Percentiles rank a stretch among this genome's conserved stretches.
These are phyloP conservation scores for Diplodia intermedia DNA, from an alignment of 2,329 filamentous ascomycete genomes.

Conservation along the genomic window DNA sequence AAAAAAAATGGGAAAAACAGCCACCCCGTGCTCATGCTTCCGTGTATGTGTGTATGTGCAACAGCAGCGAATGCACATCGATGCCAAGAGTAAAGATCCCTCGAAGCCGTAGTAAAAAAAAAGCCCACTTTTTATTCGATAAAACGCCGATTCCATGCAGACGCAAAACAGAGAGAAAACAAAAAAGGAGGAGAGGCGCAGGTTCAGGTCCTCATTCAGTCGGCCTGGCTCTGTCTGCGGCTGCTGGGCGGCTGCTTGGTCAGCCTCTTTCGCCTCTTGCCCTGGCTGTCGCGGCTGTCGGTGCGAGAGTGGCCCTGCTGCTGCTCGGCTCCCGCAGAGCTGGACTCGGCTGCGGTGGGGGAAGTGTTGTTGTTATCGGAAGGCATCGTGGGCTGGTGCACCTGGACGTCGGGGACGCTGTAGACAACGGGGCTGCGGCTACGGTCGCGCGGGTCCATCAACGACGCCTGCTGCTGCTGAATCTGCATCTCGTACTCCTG, in stretches of 20 bases:
- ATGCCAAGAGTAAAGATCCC: too few species aligned
- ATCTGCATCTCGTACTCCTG: conserved; percentile 46
- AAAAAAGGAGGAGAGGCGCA: background rate
- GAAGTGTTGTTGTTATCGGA: conserved; percentile 35
- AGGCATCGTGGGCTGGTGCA: conserved; percentile 43
- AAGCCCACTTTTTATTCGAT: background rate
- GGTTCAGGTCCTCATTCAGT: background rate
- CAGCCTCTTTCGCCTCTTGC: conserved; percentile 44
- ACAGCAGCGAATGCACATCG: background rate
- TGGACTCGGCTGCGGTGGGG: conserved; percentile 38
- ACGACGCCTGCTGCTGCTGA: conserved; percentile 41
- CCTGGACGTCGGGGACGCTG: conserved; percentile 1
- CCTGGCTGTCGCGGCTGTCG: conserved; percentile 45
- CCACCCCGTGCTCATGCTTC: too few species aligned
- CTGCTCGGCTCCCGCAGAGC: conserved; percentile 28
- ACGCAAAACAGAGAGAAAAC: background rate
- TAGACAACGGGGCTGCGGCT: conserved; percentile 20
- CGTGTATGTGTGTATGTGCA: background rate
- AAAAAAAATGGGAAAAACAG: background rate
- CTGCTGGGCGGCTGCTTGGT: conserved; percentile 41
- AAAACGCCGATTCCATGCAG: conserved; percentile 28
- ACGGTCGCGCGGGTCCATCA: conserved; percentile 28
- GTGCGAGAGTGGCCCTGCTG: conserved; percentile 40
- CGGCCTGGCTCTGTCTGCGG: conserved; percentile 3
- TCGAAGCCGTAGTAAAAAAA: background rate